These are phyloP conservation scores for Combretum micranthum DNA, from an alignment of 345 rosid genomes.

Conservation along the genomic window DNA sequence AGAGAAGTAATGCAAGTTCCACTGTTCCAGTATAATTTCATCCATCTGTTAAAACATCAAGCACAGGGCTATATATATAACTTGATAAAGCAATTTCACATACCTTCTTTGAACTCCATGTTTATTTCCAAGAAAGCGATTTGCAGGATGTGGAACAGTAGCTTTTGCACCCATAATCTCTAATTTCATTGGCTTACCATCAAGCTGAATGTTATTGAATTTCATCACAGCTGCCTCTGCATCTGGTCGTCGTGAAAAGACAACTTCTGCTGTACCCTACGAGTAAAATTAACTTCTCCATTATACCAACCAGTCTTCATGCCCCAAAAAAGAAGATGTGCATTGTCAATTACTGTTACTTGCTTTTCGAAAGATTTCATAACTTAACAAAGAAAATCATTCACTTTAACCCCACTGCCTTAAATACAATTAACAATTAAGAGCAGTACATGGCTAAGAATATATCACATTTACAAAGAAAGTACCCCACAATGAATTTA, in stretches of 20 bases:
- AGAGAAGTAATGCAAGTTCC: too few relatives aligned
- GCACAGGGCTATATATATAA: too few relatives aligned
- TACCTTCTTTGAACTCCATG: slow-evolving; percentile 29
- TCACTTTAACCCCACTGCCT: neutral
- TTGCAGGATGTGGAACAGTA: slow-evolving; percentile 17
- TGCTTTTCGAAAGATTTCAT: too few relatives aligned
- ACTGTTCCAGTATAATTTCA: too few relatives aligned
- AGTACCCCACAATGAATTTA: too few relatives aligned
- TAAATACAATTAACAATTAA: slow-evolving; percentile 9
- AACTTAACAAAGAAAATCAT: neutral
- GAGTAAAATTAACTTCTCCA: slow-evolving; percentile 7
- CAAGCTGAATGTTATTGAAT: slow-evolving; percentile 62
- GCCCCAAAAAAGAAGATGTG: neutral
- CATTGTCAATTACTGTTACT: too few relatives aligned
- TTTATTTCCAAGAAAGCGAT: slow-evolving; percentile 32
- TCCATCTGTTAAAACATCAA: too few relatives aligned
- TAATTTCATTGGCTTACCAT: slow-evolving; percentile 64
- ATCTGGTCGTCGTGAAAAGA: slow-evolving; percentile 39
- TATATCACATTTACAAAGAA: too few relatives aligned
- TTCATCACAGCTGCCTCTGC: slow-evolving; percentile 61
- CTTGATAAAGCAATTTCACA: neutral
- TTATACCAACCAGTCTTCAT: neutral
- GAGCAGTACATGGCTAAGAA: too few relatives aligned
- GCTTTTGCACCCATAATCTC: slow-evolving; percentile 56
- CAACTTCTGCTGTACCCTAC: slow-evolving; percentile 73